These are phyloP conservation scores for Phytophthora macrochlamydospora DNA, from an alignment of 352 stramenopile species.

Conservation along the genomic window DNA sequence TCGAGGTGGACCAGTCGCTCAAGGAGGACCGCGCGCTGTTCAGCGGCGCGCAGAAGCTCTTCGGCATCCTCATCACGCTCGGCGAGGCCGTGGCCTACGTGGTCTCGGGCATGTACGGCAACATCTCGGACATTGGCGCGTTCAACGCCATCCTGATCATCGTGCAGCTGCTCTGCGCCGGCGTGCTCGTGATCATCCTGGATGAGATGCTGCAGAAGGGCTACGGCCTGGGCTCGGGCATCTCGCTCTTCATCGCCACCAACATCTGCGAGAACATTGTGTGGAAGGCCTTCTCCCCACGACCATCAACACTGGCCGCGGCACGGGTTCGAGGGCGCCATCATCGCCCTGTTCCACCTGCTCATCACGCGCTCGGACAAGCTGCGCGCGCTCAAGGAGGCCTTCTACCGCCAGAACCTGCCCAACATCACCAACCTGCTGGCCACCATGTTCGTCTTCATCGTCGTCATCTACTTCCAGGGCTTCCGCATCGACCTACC, in stretches of 20 bases:
- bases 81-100: conserved; percentile 99
- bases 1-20: conserved; percentile 98
- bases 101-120: conserved; percentile 99
- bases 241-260: conserved; percentile 99
- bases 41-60: conserved; percentile 98
- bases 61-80: conserved; percentile 99
- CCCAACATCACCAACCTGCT: conserved; percentile 99
- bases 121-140: conserved; percentile 96
- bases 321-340: conserved; percentile 99
- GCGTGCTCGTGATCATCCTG: conserved; percentile 99
- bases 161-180: conserved; percentile 97
- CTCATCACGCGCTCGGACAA: conserved; percentile 99
- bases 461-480: conserved; percentile 99
- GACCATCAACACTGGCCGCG: conserved; percentile 99
- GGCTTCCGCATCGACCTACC: conserved; percentile 93
- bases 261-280: conserved; percentile 99
- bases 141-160: conserved; percentile 99
- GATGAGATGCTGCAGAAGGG: conserved; percentile 99
- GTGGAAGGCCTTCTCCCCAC: conserved; percentile 99
- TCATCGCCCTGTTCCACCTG: conserved; percentile 99
- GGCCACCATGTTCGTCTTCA: conserved; percentile 98
- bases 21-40: conserved; percentile 99
- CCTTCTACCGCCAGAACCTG: conserved; percentile 99
- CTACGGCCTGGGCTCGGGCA: conserved; percentile 98
- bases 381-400: conserved; percentile 96